Base-by-base conservation (phyloP, 345 rosid species). In the Populus simonii region DNA sequence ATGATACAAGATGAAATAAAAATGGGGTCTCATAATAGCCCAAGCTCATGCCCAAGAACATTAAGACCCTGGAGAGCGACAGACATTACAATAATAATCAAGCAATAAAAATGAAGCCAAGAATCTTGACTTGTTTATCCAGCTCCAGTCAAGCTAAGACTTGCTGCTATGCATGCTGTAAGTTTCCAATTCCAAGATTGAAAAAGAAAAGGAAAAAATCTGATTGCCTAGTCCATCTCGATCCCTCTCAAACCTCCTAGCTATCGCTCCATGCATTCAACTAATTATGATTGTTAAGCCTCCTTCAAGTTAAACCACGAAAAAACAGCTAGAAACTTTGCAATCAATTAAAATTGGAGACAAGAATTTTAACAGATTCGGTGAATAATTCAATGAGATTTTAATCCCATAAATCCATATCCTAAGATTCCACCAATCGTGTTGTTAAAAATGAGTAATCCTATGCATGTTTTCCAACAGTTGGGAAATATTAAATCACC, bases 31-130 rank as follows among this genome's bases (percentile, higher is more conserved):
- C 99, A 33, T 89, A 91, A 83, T 89, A 96, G 29, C 99, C 99
- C 85, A 96, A 71, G 86, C 99, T 96, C 15, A 94, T 97, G 0
- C 97, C 97, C 94, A 96, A 94, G 84, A 94, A 90, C 68, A 97
- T 3, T 4, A n/a, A 9, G 29, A 51, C 59, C 6, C n/a, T 53
- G n/a, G 59, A 41, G 10, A 10, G 13, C 45, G 45, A 57, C 5
- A 57, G 16, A 4, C 27, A n/a, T n/a, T 59, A 0, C 13, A 59
- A 4, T 59, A 4, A 59, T 9, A 59, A 59, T 10, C 20, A 55
- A 55, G 61, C 10, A 0, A 55, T 20, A 7, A 2, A 20, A 18
- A 55, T 55, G 61, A 20, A 55, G 61, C 63, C 63, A n/a, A 1
- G 15, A 57, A 9, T n/a, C 27, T 0, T 10, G 51, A n/a, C 6